Percentiles rank a stretch among this genome's conserved stretches.
phyloP scores from a whole-genome alignment of 768 basidiomycete species.

The Kwoniella mangroviensis region DNA sequence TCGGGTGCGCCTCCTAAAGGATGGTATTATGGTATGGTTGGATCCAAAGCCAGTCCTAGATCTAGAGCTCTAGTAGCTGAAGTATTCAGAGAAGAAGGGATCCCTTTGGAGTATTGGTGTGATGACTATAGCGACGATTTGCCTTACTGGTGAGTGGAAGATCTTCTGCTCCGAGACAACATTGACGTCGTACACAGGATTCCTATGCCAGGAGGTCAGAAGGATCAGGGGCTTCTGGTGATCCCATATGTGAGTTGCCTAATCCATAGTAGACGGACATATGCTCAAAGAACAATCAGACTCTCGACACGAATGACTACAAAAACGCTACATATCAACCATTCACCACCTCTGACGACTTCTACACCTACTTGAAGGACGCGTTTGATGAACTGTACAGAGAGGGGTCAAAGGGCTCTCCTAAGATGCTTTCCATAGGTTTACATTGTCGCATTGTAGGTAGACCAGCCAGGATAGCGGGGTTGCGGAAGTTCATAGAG shows the following conservation, averaged over 20 bases:
- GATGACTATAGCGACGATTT: conserved; percentile 48
- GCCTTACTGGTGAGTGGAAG: conserved; percentile 29
- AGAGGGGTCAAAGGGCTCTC: conserved; percentile 27
- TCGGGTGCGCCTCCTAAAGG: conserved; percentile 31
- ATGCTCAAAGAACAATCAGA: not conserved
- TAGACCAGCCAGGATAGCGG: conserved; percentile 38
- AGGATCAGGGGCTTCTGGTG: conserved; percentile 34
- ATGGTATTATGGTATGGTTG: conserved; percentile 54
- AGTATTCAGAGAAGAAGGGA: conserved; percentile 42
- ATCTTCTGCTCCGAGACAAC: not conserved
- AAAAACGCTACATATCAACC: conserved; percentile 44
- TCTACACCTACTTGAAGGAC: conserved; percentile 39
- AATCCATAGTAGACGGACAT: not conserved
- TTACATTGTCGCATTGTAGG: conserved; percentile 46
- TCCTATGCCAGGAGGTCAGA: conserved; percentile 22
- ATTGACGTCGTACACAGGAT: conserved; percentile 15
- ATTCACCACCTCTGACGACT: conserved; percentile 39
- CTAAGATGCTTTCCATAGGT: conserved; percentile 48
- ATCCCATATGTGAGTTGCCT: conserved; percentile 33
- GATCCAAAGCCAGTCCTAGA: conserved; percentile 34
- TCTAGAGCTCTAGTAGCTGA: conserved; percentile 44
- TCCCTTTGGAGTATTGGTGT: conserved; percentile 42
- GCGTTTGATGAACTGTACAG: conserved; percentile 45
- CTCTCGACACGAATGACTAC: conserved; percentile 50
- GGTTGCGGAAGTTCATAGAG: conserved; percentile 44